Evolutionary conservation across 306 rosid genomes (phyloP).

Genomic region (Cicer bijugum): DNA sequence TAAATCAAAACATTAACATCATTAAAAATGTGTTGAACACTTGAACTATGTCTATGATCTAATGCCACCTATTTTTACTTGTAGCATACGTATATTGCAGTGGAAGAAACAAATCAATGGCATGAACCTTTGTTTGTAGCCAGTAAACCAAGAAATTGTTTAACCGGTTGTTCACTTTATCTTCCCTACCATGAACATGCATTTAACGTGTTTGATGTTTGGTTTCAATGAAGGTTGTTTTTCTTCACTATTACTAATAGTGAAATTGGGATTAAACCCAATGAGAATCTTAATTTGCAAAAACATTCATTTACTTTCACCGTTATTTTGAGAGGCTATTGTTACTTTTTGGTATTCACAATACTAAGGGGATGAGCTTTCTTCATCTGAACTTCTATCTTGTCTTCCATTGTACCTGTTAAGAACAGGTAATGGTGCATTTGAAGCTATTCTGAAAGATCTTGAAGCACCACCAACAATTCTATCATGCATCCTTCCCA

Average conservation of each 20-base stretch:
- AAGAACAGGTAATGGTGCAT: conserved; percentile 85
- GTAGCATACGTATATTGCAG: conserved; percentile 48
- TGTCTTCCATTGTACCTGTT: conserved; percentile 73
- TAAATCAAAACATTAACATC: conserved; percentile 54
- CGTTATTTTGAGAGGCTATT: conserved; percentile 52
- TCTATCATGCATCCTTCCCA: conserved; percentile 85
- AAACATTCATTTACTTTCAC: conserved; percentile 46
- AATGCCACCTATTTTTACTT: conserved; percentile 54
- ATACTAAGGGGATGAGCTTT: conserved; percentile 76
- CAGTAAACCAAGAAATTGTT: conserved; percentile 33
- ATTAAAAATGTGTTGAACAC: conserved; percentile 57
- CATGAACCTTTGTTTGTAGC: conserved; percentile 40
- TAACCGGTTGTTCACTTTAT: conserved; percentile 27
- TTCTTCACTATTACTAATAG: conserved; percentile 15
- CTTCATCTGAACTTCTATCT: conserved; percentile 86
- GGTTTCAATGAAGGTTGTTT: conserved; percentile 25
- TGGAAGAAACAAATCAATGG: conserved; percentile 42
- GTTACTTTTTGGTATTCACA: conserved; percentile 49
- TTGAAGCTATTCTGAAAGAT: conserved; percentile 80
- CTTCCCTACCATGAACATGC: conserved; percentile 24
- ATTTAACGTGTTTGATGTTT: conserved; percentile 38
- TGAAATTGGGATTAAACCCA: conserved; percentile 44
- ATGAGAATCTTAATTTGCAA: conserved; percentile 33
- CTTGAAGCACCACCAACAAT: conserved; percentile 79
- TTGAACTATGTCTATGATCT: conserved; percentile 56